These are phyloP conservation scores for Cercospora sesami DNA, from an alignment of 2,329 filamentous ascomycete species.

Conservation along the genomic window DNA sequence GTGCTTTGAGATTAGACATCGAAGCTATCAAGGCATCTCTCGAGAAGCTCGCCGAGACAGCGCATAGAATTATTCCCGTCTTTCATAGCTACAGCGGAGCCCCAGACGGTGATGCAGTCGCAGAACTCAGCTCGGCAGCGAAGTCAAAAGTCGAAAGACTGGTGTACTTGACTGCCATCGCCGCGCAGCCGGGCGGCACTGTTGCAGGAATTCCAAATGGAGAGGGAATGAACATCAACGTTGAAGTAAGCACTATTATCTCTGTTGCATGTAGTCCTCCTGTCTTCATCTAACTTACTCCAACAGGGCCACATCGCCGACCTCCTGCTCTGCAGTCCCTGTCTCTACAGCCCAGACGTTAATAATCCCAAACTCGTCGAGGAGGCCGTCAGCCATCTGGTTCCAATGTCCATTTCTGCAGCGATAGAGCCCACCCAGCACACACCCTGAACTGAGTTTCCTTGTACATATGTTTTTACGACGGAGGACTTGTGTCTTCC, in stretches of 20 bases:
- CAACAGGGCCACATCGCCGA: neutral
- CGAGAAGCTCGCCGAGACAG: conserved; percentile 16
- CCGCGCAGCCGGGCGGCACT: neutral
- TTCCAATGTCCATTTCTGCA: neutral
- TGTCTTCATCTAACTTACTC: too few relatives aligned
- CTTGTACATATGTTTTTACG: neutral
- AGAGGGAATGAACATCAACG: neutral
- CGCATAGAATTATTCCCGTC: conserved; percentile 21
- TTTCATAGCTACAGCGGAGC: conserved; percentile 28
- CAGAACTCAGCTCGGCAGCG: conserved; percentile 12
- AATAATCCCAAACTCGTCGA: neutral
- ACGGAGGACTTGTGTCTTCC: neutral
- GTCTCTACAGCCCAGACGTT: neutral
- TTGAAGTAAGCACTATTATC: neutral
- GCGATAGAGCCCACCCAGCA: neutral
- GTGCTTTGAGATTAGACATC: conserved; percentile 18
- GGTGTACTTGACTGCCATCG: neutral
- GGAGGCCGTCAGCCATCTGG: neutral
- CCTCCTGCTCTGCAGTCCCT: neutral
- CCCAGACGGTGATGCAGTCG: conserved; percentile 24
- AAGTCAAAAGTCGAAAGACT: conserved; percentile 20
- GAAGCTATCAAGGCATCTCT: conserved; percentile 20
- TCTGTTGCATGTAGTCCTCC: too few relatives aligned
- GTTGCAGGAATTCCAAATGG: neutral
- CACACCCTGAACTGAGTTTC: neutral